Percentiles rank a stretch among this genome's conserved stretches.
phyloP scores from a whole-genome alignment of 331 rosid genomes.

The Telfairia occidentalis region DNA sequence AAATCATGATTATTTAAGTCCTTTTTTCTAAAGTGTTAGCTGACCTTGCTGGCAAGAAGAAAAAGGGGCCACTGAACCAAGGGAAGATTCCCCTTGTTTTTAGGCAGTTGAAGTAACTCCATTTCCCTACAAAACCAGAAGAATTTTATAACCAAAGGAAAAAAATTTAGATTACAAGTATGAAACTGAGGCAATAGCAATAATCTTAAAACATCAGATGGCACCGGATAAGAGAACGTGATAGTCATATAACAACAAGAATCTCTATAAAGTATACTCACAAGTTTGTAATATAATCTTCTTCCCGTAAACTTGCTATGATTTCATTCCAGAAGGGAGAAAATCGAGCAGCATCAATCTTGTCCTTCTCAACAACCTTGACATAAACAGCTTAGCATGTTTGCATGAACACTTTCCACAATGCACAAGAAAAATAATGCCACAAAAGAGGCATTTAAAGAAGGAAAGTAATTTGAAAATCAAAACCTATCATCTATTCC shows the following conservation, averaged over 20 bases:
- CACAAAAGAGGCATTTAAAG: not conserved
- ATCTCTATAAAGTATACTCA: slow-evolving; percentile 31
- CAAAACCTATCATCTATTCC: not conserved
- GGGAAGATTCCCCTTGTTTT: slow-evolving; percentile 55
- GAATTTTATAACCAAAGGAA: not conserved
- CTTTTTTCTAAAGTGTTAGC: not conserved
- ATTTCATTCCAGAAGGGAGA: slow-evolving; percentile 97
- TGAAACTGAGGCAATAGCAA: not conserved
- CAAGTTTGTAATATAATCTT: slow-evolving; percentile 80
- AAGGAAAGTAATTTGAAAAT: not conserved
- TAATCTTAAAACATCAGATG: not conserved
- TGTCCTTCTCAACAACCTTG: slow-evolving; percentile 48
- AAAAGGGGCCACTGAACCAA: slow-evolving; percentile 98
- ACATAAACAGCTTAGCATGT: slow-evolving; percentile 11
- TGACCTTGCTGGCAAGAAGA: slow-evolving; percentile 96
- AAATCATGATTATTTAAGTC: not conserved
- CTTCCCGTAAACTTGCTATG: slow-evolving; percentile 68
- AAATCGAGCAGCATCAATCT: slow-evolving; percentile 73
- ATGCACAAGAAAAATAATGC: not conserved
- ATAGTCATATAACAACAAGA: not conserved
- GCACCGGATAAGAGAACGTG: not conserved
- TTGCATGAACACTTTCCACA: not conserved
- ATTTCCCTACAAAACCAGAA: slow-evolving; percentile 39
- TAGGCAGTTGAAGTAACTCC: slow-evolving; percentile 86
- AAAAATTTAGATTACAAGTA: not conserved